phyloP scores from a whole-genome alignment of 2,329 filamentous ascomycete genomes.

The Chrysoporthe puriensis region DNA sequence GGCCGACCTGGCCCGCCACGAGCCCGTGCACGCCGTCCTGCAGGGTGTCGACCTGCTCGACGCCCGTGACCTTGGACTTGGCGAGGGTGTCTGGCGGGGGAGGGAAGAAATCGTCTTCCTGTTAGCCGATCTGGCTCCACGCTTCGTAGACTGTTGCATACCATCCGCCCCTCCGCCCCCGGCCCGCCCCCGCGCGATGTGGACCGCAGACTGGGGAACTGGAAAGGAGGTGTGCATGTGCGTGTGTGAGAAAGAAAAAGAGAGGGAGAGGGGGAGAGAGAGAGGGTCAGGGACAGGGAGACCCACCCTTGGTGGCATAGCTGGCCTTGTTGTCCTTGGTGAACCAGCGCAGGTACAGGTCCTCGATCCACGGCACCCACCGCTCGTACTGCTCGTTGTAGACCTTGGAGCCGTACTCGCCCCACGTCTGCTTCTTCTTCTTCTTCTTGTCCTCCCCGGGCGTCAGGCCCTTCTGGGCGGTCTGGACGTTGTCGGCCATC shows the following conservation, averaged over 20 bases:
- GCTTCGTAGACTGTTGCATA: no score
- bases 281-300: neutral
- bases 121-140: no score
- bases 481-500: slow-evolving; percentile 14
- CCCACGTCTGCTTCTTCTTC: slow-evolving; percentile 26
- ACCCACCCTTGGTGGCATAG: slow-evolving; percentile 69
- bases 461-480: slow-evolving; percentile 12
- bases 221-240: neutral
- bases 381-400: slow-evolving; percentile 75
- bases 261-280: neutral
- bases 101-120: neutral
- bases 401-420: slow-evolving; percentile 49
- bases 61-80: slow-evolving; percentile 47
- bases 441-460: slow-evolving; percentile 19
- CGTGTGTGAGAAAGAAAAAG: neutral
- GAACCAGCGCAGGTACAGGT: slow-evolving; percentile 72
- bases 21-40: slow-evolving; percentile 68
- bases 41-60: slow-evolving; percentile 29
- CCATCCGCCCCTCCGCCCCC: no score
- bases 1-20: slow-evolving; percentile 65
- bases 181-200: no score
- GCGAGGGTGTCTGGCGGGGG: slow-evolving; percentile 46
- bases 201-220: neutral
- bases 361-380: slow-evolving; percentile 79
- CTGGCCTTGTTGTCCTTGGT: slow-evolving; percentile 78